Percentiles rank a stretch among this genome's conserved stretches.
Evolutionary conservation across 768 basidiomycete species (phyloP).

Genomic region (Solioccasus polychromus): DNA sequence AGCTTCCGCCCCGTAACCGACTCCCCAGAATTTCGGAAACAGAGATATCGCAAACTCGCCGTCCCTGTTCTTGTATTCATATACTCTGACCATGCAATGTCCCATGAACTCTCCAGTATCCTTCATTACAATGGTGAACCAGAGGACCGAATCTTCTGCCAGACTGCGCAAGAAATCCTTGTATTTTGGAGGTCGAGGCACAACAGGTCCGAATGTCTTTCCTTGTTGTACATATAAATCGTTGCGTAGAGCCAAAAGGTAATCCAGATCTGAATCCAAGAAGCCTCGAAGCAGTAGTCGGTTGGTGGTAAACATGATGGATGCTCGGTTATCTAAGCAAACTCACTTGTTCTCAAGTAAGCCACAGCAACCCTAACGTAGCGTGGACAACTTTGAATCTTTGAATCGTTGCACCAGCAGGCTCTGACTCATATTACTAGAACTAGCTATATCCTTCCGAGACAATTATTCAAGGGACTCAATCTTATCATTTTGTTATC

Average conservation of each 20-base stretch:
- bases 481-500: too few relatives aligned
- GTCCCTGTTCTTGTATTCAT: constrained; percentile 23
- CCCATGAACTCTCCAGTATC: constrained; percentile 21
- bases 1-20: constrained; percentile 36
- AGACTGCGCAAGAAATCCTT: constrained; percentile 10
- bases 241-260: constrained; percentile 22
- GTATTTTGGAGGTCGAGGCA: constrained; percentile 16
- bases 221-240: constrained; percentile 20
- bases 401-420: too few relatives aligned
- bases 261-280: constrained; percentile 17
- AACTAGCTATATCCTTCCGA: too few relatives aligned
- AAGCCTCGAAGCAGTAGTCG: constrained; percentile 24
- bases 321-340: too few relatives aligned
- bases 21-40: constrained; percentile 25
- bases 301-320: constrained; percentile 29
- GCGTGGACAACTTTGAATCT: too few relatives aligned
- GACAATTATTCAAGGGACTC: too few relatives aligned
- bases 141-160: constrained; percentile 15
- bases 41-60: constrained; percentile 25
- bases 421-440: too few relatives aligned
- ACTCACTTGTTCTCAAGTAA: too few relatives aligned
- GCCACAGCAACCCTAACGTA: too few relatives aligned
- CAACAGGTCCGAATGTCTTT: constrained; percentile 18
- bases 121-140: constrained; percentile 17
- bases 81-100: constrained; percentile 15